A percentile compares a stretch with the other conserved stretches of the same genome.
These are phyloP conservation scores for Rhizopogon salebrosus DNA, from an alignment of 768 basidiomycete species.

Conservation along the genomic window DNA sequence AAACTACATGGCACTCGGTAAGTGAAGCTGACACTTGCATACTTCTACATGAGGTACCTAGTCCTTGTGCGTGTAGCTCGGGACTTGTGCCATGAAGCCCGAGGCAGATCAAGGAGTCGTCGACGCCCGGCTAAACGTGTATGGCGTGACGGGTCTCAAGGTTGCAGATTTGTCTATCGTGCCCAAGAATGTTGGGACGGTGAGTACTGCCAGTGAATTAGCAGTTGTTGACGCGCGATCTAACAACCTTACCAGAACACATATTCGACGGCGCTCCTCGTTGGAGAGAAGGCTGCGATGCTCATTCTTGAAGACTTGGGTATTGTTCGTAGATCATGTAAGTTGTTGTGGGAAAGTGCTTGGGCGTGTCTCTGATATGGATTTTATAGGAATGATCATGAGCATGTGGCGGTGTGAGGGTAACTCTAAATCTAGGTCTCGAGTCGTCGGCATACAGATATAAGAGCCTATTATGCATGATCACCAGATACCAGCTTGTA, in stretches of 20 bases:
- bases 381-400: neutral
- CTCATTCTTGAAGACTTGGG: slow-evolving; percentile 53
- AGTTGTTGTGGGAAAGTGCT: neutral
- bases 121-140: slow-evolving; percentile 10
- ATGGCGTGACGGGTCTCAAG: slow-evolving; percentile 9
- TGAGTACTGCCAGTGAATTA: slow-evolving; percentile 7
- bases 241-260: slow-evolving; percentile 27
- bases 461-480: neutral
- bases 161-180: slow-evolving; percentile 12
- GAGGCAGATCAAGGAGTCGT: slow-evolving; percentile 33
- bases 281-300: slow-evolving; percentile 60
- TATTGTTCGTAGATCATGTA: slow-evolving; percentile 6
- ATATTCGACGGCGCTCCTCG: slow-evolving; percentile 35
- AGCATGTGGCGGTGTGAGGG: neutral
- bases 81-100: slow-evolving; percentile 67
- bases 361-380: neutral
- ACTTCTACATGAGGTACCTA: neutral
- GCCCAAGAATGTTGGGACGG: slow-evolving; percentile 28
- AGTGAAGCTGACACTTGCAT: neutral
- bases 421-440: too few relatives aligned
- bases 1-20: slow-evolving; percentile 32
- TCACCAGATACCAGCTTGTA: too few relatives aligned
- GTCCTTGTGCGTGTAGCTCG: slow-evolving; percentile 33
- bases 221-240: neutral
- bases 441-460: too few relatives aligned